These are phyloP conservation scores for Trichosporon sp. DNA, from an alignment of 1,284 basidiomycete species.

Conservation along the genomic window DNA sequence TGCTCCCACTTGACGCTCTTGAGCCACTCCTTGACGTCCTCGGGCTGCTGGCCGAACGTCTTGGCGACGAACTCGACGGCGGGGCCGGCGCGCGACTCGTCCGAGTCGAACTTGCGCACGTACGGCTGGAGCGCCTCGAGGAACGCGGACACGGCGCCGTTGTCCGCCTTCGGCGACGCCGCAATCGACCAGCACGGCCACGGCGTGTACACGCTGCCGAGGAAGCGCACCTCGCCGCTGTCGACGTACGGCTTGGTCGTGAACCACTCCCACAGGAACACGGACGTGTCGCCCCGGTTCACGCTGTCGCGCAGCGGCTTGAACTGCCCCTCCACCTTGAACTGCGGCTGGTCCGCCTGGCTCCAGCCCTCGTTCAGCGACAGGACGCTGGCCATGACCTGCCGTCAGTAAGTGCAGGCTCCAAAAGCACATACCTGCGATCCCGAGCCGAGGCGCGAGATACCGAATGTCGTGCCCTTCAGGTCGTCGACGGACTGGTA, in stretches of 20 bases:
- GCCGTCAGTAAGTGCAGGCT: conserved; percentile 43
- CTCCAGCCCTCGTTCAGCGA: conserved; percentile 77
- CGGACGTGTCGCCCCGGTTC: conserved; percentile 61
- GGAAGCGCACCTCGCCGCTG: conserved; percentile 72
- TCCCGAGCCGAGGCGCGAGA: conserved; percentile 67
- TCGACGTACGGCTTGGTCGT: conserved; percentile 92
- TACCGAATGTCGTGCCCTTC: conserved; percentile 76
- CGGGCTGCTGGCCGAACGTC: conserved; percentile 71
- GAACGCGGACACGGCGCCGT: conserved; percentile 58
- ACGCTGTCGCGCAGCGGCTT: conserved; percentile 83
- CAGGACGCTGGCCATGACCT: conserved; percentile 95
- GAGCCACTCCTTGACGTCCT: conserved; percentile 66
- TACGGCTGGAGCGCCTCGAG: conserved; percentile 61
- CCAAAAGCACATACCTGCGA: conserved; percentile 12
- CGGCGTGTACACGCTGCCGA: conserved; percentile 58
- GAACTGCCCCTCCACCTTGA: conserved; percentile 83
- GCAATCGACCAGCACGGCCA: conserved; percentile 97
- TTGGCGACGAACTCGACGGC: conserved; percentile 71
- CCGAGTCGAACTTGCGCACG: conserved; percentile 65
- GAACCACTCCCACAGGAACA: conserved; percentile 86
- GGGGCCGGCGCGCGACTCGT: conserved; percentile 56
- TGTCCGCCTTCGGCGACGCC: conserved; percentile 62
- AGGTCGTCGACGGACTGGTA: conserved; percentile 73
- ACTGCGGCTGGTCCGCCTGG: conserved; percentile 56
- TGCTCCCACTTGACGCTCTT: conserved; percentile 69